Evolutionary conservation across 345 rosid genomes (phyloP).

Genomic region (Citrus maxima): DNA sequence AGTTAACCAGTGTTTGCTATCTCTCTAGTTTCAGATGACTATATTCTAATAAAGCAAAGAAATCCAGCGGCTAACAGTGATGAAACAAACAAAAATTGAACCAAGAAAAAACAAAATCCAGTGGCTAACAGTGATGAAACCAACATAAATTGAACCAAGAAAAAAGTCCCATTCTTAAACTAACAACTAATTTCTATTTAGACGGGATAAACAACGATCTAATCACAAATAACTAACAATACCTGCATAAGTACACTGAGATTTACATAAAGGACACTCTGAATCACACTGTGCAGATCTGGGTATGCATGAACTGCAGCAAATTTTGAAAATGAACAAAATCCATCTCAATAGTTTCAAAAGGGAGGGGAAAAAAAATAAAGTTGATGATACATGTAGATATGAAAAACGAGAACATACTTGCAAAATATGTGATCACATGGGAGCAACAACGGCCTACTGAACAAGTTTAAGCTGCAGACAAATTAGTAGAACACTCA

Average conservation of each 20-base stretch:
- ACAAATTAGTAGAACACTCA: not conserved
- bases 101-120: not conserved
- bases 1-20: too few species aligned
- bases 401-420: conserved; percentile 25
- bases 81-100: not conserved
- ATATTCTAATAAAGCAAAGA: not conserved
- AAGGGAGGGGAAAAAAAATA: not conserved
- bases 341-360: not conserved
- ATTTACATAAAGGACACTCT: conserved; percentile 58
- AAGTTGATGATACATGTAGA: not conserved
- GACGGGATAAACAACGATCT: not conserved
- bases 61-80: not conserved
- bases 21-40: not conserved
- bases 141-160: not conserved
- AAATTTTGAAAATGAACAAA: not conserved
- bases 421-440: conserved; percentile 83
- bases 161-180: not conserved
- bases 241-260: conserved; percentile 37
- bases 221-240: not conserved
- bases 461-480: conserved; percentile 62
- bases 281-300: conserved; percentile 25
- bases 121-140: not conserved
- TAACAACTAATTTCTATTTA: not conserved
- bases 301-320: conserved; percentile 56
- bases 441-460: conserved; percentile 61